Conservation (phyloP, 2,329 filamentous ascomycete genomes). For the Sporothrix sp. region DNA sequence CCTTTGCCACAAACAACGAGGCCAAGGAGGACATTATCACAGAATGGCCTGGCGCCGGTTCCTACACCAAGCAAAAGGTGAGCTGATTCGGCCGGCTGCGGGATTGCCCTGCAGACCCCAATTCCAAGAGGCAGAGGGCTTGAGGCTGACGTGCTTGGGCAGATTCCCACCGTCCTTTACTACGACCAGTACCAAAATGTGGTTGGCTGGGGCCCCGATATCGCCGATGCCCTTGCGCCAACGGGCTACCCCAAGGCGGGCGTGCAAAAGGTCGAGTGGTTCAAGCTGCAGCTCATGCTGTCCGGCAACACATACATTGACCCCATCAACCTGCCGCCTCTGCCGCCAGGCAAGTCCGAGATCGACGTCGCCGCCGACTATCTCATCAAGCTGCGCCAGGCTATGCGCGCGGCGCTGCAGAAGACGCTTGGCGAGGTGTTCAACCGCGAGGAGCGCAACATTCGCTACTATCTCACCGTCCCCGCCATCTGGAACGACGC, state of each 20-base stretch:
- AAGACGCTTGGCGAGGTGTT: slow-evolving; percentile 97
- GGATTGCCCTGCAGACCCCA: too few species aligned
- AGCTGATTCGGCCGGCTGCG: too few species aligned
- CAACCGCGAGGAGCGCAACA: slow-evolving; percentile 95
- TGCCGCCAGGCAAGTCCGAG: slow-evolving; percentile 95
- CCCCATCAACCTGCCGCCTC: slow-evolving; percentile 93
- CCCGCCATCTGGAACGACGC: slow-evolving; percentile 99
- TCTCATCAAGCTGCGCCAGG: slow-evolving; percentile 93
- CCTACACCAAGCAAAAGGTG: slow-evolving; percentile 98
- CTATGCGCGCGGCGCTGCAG: slow-evolving; percentile 89
- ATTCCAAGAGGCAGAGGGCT: too few species aligned
- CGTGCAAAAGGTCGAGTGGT: slow-evolving; percentile 99
- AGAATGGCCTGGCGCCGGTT: slow-evolving; percentile 96
- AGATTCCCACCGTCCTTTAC: slow-evolving; percentile 99
- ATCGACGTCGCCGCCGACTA: slow-evolving; percentile 99
- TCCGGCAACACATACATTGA: slow-evolving; percentile 99
- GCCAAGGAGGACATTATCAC: slow-evolving; percentile 98
- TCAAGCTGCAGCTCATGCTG: slow-evolving; percentile 97
- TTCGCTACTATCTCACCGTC: slow-evolving; percentile 95
- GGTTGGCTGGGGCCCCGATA: slow-evolving; percentile 98
- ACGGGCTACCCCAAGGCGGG: slow-evolving; percentile 96
- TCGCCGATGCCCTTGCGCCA: slow-evolving; percentile 88
- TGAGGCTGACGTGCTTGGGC: slow-evolving; percentile 7
- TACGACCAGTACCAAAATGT: slow-evolving; percentile 99
- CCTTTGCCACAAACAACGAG: slow-evolving; percentile 94